Evolutionary conservation across 495 filamentous ascomycete genomes (phyloP).

Genomic region (Penicillium lividum): DNA sequence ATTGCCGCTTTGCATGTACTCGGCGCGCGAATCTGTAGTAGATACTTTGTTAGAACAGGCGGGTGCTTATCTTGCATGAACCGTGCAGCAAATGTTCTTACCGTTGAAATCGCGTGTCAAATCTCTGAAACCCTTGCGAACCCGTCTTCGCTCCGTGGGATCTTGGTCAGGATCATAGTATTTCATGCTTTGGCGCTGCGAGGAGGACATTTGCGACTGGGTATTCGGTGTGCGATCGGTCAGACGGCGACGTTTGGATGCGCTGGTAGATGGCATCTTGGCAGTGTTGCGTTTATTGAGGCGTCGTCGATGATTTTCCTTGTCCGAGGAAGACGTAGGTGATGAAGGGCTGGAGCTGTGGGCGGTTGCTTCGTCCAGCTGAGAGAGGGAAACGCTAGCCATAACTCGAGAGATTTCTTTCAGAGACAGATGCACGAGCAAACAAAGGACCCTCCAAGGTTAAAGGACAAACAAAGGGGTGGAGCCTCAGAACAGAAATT

Average conservation of each 20-base stretch:
- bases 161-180: constrained; percentile 91
- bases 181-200: constrained; percentile 35
- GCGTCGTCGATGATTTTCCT: constrained; percentile 53
- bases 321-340: constrained; percentile 53
- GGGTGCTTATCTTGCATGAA: neutral
- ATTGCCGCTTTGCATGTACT: constrained; percentile 62
- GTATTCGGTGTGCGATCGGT: constrained; percentile 34
- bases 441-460: constrained; percentile 4
- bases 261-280: constrained; percentile 32
- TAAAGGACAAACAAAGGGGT: constrained; percentile 14
- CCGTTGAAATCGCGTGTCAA: constrained; percentile 65
- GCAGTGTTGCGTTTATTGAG: constrained; percentile 26
- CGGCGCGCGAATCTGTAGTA: constrained; percentile 60
- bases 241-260: constrained; percentile 47
- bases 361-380: constrained; percentile 23
- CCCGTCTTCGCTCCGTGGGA: constrained; percentile 67
- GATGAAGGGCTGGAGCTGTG: constrained; percentile 39
- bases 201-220: constrained; percentile 30
- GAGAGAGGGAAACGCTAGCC: constrained; percentile 29
- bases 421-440: constrained; percentile 1
- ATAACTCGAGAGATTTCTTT: constrained; percentile 26
- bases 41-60: constrained; percentile 10
- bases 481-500: neutral
- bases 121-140: constrained; percentile 69
- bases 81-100: constrained; percentile 27